Conservation (phyloP, 331 rosid species). For the Cucumis variabilis region DNA sequence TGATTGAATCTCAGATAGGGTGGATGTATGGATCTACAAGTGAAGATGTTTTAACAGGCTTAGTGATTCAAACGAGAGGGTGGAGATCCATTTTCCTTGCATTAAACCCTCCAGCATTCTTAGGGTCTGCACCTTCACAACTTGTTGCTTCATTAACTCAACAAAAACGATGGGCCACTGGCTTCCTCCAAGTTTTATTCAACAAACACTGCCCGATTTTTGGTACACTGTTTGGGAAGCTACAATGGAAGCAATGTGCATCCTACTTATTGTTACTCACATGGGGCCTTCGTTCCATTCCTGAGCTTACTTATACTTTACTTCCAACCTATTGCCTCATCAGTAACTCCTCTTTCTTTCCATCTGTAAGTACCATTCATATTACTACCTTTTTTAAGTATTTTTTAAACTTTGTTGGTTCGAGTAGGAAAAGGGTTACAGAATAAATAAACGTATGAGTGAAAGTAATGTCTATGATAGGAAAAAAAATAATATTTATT, state of each 20-base stretch:
- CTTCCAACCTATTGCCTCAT: slow-evolving; percentile 26
- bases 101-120: neutral
- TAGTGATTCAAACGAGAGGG: neutral
- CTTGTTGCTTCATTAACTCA: neutral
- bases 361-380: neutral
- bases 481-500: no score
- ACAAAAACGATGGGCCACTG: slow-evolving; percentile 9
- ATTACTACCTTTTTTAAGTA: no score
- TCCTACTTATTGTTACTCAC: neutral
- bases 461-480: no score
- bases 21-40: slow-evolving; percentile 17
- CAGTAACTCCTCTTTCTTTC: neutral
- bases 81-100: slow-evolving; percentile 14
- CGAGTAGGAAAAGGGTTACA: no score
- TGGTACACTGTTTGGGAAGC: neutral
- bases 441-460: no score
- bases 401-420: no score
- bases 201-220: slow-evolving; percentile 16
- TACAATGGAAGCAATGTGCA: neutral
- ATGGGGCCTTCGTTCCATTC: slow-evolving; percentile 22
- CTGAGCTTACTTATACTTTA: neutral
- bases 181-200: slow-evolving; percentile 21
- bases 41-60: neutral
- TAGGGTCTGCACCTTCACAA: neutral
- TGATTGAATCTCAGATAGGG: neutral